Evolutionary conservation across 2,329 filamentous ascomycete species (phyloP).

Genomic region (Trichophyton rubrum): DNA sequence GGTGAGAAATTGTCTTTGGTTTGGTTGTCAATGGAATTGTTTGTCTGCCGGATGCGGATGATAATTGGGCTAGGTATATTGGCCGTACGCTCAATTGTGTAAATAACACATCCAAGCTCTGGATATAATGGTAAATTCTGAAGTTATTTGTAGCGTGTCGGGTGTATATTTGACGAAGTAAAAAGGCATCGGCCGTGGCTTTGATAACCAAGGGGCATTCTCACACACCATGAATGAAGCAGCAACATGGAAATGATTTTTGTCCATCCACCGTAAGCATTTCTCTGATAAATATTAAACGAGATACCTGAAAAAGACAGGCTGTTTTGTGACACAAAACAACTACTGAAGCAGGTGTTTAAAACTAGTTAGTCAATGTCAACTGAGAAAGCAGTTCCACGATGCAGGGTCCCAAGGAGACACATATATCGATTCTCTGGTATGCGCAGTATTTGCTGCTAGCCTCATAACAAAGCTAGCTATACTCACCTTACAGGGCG

Average conservation of each 20-base stretch:
- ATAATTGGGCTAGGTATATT: neutral
- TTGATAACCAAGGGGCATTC: too few species aligned
- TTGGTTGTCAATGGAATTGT: neutral
- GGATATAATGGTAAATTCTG: too few species aligned
- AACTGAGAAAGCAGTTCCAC: neutral
- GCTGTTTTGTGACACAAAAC: neutral
- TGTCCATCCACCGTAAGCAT: too few species aligned
- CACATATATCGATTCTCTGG: neutral
- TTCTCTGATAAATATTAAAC: neutral
- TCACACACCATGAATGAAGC: too few species aligned
- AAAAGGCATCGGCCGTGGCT: too few species aligned
- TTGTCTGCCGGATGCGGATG: neutral
- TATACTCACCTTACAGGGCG: neutral
- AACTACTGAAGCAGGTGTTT: neutral
- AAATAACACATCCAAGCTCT: neutral
- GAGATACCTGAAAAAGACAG: neutral
- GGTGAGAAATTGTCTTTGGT: neutral
- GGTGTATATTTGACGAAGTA: too few species aligned
- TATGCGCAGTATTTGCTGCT: neutral
- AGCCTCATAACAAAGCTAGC: too few species aligned
- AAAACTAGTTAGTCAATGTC: neutral
- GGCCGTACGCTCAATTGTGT: neutral
- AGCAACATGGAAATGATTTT: too few species aligned
- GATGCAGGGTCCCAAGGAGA: neutral
- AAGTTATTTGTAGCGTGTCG: too few species aligned